Evolutionary conservation across 2,329 filamentous ascomycete species (phyloP).

Genomic region (Aspergillus bombycis): DNA sequence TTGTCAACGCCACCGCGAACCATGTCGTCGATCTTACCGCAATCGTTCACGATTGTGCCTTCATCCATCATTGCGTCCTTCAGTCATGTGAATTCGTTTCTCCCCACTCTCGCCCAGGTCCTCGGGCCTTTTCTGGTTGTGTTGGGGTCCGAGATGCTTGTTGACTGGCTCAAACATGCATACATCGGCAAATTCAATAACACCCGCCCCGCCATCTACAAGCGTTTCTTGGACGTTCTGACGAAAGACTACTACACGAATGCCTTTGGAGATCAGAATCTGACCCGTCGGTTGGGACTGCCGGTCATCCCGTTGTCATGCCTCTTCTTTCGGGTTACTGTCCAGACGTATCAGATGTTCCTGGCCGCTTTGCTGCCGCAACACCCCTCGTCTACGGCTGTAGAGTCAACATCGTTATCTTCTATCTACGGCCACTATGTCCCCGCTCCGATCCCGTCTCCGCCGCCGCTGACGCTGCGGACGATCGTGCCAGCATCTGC

Average conservation of each 20-base stretch:
- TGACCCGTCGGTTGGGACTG: conserved; percentile 85
- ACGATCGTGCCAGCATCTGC: conserved; percentile 62
- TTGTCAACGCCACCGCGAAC: conserved; percentile 60
- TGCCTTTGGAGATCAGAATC: conserved; percentile 85
- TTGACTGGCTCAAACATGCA: conserved; percentile 95
- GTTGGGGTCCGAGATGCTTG: conserved; percentile 92
- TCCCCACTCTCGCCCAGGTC: conserved; percentile 68
- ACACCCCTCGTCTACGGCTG: conserved; percentile 56
- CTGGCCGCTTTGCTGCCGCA: conserved; percentile 82
- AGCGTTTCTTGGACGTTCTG: conserved; percentile 85
- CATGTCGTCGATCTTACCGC: conserved; percentile 75
- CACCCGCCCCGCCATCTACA: conserved; percentile 86
- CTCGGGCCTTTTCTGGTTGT: conserved; percentile 92
- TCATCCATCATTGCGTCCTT: conserved; percentile 59
- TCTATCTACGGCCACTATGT: conserved; percentile 52
- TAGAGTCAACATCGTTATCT: conserved; percentile 42
- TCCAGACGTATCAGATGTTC: conserved; percentile 99
- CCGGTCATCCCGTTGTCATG: conserved; percentile 92
- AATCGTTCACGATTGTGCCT: conserved; percentile 76
- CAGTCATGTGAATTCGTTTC: conserved; percentile 46
- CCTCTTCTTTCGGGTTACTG: conserved; percentile 87
- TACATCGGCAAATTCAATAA: conserved; percentile 99
- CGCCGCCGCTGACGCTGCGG: conserved; percentile 60
- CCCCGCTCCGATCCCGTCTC: conserved; percentile 68
- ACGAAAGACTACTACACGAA: conserved; percentile 99